These are phyloP conservation scores for Eucalyptus caleyi DNA, from an alignment of 345 rosid species.

Conservation along the genomic window DNA sequence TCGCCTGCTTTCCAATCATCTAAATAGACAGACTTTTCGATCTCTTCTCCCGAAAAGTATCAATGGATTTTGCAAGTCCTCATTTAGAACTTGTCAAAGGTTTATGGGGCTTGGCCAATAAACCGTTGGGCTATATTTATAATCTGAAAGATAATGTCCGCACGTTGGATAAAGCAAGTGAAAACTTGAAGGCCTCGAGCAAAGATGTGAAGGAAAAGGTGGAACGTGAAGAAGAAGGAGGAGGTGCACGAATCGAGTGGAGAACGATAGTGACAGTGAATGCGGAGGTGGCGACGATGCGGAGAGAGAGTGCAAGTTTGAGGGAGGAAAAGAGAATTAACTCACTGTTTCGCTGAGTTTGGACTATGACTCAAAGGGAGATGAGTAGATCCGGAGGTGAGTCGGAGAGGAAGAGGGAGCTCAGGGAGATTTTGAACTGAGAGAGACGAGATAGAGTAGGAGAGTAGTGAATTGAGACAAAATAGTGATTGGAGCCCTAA, in stretches of 20 bases:
- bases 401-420: no score
- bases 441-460: no score
- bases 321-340: no score
- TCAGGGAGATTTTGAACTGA: no score
- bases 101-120: background rate
- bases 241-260: background rate
- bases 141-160: background rate
- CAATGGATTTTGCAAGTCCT: background rate
- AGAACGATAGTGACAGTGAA: no score
- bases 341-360: no score
- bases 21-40: background rate
- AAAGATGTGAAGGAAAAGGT: background rate
- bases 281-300: no score
- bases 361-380: no score
- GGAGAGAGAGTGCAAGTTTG: no score
- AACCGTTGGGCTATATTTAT: background rate
- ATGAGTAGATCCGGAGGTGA: no score
- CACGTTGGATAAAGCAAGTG: background rate
- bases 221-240: background rate
- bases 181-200: background rate
- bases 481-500: no score
- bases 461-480: no score
- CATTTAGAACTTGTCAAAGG: background rate
- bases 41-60: background rate
- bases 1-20: background rate